Evolutionary conservation across 2,329 filamentous ascomycete genomes (phyloP), one percentile per base, ranked within the genome.

Genomic region (Calonectria pteridis): DNA sequence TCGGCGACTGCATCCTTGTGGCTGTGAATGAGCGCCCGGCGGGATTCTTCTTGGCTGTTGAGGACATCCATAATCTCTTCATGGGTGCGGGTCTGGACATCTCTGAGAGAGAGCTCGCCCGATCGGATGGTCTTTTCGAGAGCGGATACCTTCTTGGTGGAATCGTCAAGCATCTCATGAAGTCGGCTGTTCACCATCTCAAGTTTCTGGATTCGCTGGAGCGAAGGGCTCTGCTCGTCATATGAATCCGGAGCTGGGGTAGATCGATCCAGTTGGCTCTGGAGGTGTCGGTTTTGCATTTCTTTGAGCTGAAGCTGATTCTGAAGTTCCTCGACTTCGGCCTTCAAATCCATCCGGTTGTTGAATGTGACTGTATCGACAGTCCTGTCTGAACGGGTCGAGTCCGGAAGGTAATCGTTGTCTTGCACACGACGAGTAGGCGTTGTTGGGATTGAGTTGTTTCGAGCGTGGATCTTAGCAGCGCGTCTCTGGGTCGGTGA

Each of bases 91-190:
- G 96, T 94, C 84, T 98, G 96, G 58, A 98, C 92, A 83, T 98
- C 96, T 63, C 95, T 94, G 53, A 98, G 88, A 0, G 95, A 97
- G 6, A 98, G 88, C 83, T 98, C 94, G 16, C 96, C 97, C 43
- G 93, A 94, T 72, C 93, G 94, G 71, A 98, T 93, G 73, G 93
- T 95, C 82, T 94, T 94, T 84, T 98, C 97, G 28, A 98, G 86
- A 0, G 93, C 91, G 9, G 96, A 98, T 3, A 98, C 93, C 86
- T 98, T 98, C 88, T 95, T 96, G 23, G 93, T 89, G 3, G 96
- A 98, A 83, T 98, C 95, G 83, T 98, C 96, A 6, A 98, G 92
- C 91, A 98, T 95, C 76, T 98, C 95, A 81, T 98, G 96, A 18
- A 98, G 89, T 71, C 95, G 93, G 83, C 91, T 96, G 85, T 98